phyloP scores from a whole-genome alignment of 306 rosid species.

The Cajanus cajan region DNA sequence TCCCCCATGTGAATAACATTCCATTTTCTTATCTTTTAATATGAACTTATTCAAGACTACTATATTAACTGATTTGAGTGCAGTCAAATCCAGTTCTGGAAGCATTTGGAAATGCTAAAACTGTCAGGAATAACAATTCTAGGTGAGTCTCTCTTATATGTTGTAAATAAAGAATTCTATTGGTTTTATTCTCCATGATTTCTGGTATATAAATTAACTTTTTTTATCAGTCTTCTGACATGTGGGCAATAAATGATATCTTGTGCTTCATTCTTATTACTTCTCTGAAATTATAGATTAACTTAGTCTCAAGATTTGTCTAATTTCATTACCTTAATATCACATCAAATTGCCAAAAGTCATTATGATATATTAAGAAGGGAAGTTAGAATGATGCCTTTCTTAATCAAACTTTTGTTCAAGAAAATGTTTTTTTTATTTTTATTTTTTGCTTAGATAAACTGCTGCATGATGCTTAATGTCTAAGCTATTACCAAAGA shows the following conservation, averaged over 20 bases:
- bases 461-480: neutral
- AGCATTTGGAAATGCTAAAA: conserved; percentile 99
- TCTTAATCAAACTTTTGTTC: conserved; percentile 21
- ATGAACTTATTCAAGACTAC: conserved; percentile 26
- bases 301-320: conserved; percentile 17
- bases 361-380: conserved; percentile 11
- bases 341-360: neutral
- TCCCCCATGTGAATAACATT: neutral
- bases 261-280: conserved; percentile 18
- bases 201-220: neutral
- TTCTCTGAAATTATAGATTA: conserved; percentile 3
- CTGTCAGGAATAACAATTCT: conserved; percentile 95
- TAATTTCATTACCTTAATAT: conserved; percentile 23
- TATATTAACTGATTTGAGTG: conserved; percentile 38
- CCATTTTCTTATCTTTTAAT: neutral
- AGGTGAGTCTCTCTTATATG: conserved; percentile 58
- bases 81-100: conserved; percentile 99
- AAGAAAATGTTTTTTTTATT: conserved; percentile 14
- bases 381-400: conserved; percentile 9
- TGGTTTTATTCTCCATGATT: conserved; percentile 15
- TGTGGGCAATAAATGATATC: conserved; percentile 17
- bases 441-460: neutral
- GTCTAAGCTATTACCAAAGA: neutral
- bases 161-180: conserved; percentile 22
- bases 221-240: conserved; percentile 12